phyloP scores from a whole-genome alignment of 2,329 filamentous ascomycete species.

The Apiospora sp. region DNA sequence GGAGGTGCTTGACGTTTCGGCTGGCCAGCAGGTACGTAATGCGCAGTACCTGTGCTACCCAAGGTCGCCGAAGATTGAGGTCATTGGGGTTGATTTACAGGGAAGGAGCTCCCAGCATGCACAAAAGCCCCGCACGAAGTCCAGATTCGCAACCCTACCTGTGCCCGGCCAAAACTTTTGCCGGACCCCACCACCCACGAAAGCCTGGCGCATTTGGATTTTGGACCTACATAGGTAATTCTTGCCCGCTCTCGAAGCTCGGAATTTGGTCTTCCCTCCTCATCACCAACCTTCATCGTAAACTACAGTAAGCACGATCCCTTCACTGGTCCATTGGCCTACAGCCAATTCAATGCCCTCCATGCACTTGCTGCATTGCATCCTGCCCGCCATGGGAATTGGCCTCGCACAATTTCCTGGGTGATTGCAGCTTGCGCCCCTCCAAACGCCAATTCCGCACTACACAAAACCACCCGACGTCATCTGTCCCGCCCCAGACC shows the following conservation, averaged over 20 bases:
- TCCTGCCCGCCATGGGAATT: not conserved
- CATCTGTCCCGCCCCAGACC: conserved; percentile 5
- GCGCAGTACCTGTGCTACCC: not conserved
- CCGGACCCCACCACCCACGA: conserved; percentile 21
- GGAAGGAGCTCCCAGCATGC: conserved; percentile 13
- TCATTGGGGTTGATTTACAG: conserved; percentile 1
- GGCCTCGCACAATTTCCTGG: not conserved
- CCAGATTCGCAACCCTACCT: conserved; percentile 21
- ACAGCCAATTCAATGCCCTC: not conserved
- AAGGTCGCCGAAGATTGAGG: not conserved
- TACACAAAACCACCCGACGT: not conserved
- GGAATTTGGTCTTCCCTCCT: not conserved
- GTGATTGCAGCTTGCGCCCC: conserved; percentile 7
- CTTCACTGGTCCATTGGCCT: not conserved
- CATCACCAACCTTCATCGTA: conserved; percentile 21
- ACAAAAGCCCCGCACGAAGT: conserved; percentile 9
- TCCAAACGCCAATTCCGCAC: conserved; percentile 7
- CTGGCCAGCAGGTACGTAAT: not conserved
- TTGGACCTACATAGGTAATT: conserved; percentile 22
- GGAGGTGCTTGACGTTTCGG: conserved; percentile 2
- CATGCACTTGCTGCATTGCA: not conserved
- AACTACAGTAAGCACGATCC: conserved; percentile 6
- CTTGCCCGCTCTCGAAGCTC: not conserved
- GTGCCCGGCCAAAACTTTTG: conserved; percentile 13
- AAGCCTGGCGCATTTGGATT: conserved; percentile 15